Evolutionary conservation across 805 yeast species (phyloP).

Genomic region (Yamadazyma paraphyllophila): DNA sequence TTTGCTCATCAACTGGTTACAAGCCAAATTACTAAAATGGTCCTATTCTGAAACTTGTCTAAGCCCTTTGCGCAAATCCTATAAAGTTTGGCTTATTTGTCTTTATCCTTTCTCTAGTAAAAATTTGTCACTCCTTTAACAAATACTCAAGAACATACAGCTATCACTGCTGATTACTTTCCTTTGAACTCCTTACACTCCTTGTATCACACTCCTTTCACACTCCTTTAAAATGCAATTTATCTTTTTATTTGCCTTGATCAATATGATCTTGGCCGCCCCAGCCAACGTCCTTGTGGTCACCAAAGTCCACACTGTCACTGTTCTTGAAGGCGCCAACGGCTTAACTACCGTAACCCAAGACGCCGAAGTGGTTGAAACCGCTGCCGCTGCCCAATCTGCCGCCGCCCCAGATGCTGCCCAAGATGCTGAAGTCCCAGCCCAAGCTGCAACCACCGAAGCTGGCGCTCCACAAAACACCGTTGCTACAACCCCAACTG

Average conservation of each 20-base stretch:
- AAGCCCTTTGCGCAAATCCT: background rate
- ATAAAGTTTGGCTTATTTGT: background rate
- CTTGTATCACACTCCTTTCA: background rate
- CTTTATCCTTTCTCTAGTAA: background rate
- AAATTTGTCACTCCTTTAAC: conserved; percentile 7
- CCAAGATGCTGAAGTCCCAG: conserved; percentile 1
- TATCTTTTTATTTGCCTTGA: conserved; percentile 16
- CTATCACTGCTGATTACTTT: background rate
- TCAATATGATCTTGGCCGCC: conserved; percentile 23
- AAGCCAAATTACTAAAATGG: background rate
- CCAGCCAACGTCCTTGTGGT: conserved; percentile 27
- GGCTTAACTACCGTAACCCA: conserved; percentile 4
- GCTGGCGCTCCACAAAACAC: conserved; percentile 3
- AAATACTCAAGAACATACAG: background rate
- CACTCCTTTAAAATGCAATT: conserved; percentile 9
- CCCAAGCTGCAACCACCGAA: conserved; percentile 4
- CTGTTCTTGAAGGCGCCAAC: conserved; percentile 14
- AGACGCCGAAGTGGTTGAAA: background rate
- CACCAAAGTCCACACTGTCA: conserved; percentile 19
- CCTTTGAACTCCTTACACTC: conserved; percentile 6
- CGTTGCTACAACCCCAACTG: conserved; percentile 7
- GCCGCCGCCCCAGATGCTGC: conserved; percentile 3
- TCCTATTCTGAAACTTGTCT: background rate
- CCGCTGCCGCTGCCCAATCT: conserved; percentile 5
- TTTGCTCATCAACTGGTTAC: conserved; percentile 4